These are phyloP conservation scores for Pyrrhoderma noxium DNA, from an alignment of 1,284 basidiomycete species.

Conservation along the genomic window DNA sequence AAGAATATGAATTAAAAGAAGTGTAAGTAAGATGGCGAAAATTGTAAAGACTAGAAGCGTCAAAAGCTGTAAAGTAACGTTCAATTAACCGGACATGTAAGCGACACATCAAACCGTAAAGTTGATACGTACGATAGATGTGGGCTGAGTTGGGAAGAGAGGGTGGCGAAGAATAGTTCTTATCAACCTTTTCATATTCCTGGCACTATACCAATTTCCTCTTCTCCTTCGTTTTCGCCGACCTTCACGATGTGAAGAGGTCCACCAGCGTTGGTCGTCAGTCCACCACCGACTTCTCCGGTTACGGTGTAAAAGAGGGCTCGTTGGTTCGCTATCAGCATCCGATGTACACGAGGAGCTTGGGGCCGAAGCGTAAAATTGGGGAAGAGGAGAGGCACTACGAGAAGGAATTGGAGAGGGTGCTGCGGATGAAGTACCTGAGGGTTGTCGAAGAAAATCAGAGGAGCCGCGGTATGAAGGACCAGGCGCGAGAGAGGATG, in stretches of 20 bases:
- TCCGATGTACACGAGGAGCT: slow-evolving; percentile 55
- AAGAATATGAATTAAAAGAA: slow-evolving; percentile 84
- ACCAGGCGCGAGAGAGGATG: slow-evolving; percentile 9
- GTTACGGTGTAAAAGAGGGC: slow-evolving; percentile 40
- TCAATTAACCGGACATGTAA: slow-evolving; percentile 11
- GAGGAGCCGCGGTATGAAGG: slow-evolving; percentile 10
- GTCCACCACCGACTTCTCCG: slow-evolving; percentile 34
- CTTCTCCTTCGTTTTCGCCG: slow-evolving; percentile 33
- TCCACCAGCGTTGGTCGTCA: slow-evolving; percentile 44
- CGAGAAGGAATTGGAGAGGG: slow-evolving; percentile 28
- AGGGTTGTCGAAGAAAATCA: slow-evolving; percentile 14
- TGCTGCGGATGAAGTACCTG: slow-evolving; percentile 10
- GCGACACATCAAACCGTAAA: background rate
- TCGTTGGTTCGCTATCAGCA: slow-evolving; percentile 53
- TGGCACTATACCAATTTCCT: slow-evolving; percentile 29
- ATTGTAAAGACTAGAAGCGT: slow-evolving; percentile 64
- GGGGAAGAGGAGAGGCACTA: slow-evolving; percentile 29
- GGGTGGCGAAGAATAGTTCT: slow-evolving; percentile 62
- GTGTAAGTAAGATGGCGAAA: slow-evolving; percentile 70
- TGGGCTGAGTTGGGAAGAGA: slow-evolving; percentile 72
- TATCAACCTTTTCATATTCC: slow-evolving; percentile 46
- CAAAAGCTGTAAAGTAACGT: slow-evolving; percentile 45
- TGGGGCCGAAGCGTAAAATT: slow-evolving; percentile 33
- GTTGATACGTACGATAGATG: slow-evolving; percentile 59
- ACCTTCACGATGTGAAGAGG: slow-evolving; percentile 37